Base-by-base conservation (phyloP, 2,329 filamentous ascomycete genomes). In the Ilyonectria mors-panacis region DNA sequence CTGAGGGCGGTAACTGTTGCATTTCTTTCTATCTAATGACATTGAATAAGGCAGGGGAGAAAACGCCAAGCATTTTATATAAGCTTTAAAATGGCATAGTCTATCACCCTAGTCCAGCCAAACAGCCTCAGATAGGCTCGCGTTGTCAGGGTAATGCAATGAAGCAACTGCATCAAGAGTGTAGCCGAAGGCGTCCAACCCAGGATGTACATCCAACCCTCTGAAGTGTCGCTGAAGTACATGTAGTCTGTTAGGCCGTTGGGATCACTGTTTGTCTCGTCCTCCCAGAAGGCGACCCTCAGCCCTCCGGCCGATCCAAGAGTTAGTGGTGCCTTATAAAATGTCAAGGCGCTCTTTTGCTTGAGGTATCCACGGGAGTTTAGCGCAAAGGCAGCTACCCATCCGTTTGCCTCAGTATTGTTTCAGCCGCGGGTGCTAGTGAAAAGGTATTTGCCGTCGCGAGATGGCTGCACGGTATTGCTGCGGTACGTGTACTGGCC, bases 61-160 rank as follows among this genome's bases (percentile, higher is more conserved):
- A n/a, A n/a, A n/a, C n/a, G n/a, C n/a, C n/a, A n/a, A n/a, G n/a
- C n/a, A n/a, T n/a, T n/a, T n/a, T n/a, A n/a, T n/a, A n/a, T n/a
- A n/a, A n/a, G n/a, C n/a, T n/a, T n/a, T n/a, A n/a, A n/a, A n/a
- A n/a, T n/a, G n/a, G n/a, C n/a, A n/a, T n/a, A n/a, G n/a, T n/a
- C n/a, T n/a, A n/a, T n/a, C n/a, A n/a, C n/a, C n/a, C 33, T 35
- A 51, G 19, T 51, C 47, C 47, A 51, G 47, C 47, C 47, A 51
- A 26, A 26, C 19, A 26, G 47, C 47, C 47, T 51, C 47, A 23
- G 12, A 51, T 8, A 19, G 47, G 4, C 9, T 26, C 26, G 9
- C 10, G 23, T 51, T 51, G 21, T 51, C 47, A 6, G 47, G 47
- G 21, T 51, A 51, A 26, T 51, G 47, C 21, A 51, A 19, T 6